phyloP scores from a whole-genome alignment of 176 grass and related monocot genomes.

The Ensete ventricosum region DNA sequence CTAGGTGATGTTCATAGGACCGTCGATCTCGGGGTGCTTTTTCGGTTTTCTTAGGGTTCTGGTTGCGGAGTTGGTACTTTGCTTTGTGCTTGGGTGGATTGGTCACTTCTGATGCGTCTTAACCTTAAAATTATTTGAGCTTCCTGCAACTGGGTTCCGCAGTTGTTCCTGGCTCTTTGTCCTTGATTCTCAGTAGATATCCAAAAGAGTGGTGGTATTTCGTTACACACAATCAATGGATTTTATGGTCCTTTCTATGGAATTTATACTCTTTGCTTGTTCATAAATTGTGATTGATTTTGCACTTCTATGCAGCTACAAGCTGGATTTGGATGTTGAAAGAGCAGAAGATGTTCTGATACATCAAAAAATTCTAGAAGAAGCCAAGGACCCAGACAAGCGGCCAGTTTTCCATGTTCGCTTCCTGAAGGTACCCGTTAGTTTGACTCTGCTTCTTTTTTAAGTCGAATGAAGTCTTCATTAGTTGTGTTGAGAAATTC shows the following conservation, averaged over 20 bases:
- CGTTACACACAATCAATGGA: no score
- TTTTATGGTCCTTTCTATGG: no score
- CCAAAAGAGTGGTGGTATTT: no score
- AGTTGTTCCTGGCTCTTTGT: no score
- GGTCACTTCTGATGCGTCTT: no score
- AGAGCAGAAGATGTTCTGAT: constrained; percentile 10
- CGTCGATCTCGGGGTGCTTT: neutral
- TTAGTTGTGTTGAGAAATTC: neutral
- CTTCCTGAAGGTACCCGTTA: constrained; percentile 18
- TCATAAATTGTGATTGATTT: neutral
- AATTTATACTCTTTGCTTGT: neutral
- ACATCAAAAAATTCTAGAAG: constrained; percentile 24
- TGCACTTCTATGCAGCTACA: neutral
- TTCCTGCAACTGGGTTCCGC: no score
- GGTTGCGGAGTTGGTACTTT: neutral
- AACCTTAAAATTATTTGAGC: no score
- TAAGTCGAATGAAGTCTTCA: no score
- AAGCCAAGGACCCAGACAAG: constrained; percentile 13
- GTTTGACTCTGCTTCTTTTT: neutral
- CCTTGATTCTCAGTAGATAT: no score
- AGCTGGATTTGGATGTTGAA: constrained; percentile 5
- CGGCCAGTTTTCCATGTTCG: constrained; percentile 13
- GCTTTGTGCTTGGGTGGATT: no score
- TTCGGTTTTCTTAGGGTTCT: neutral
- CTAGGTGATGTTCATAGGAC: constrained; percentile 29